Evolutionary conservation across 345 rosid species (phyloP).

Genomic region (Capsella bursapastoris): DNA sequence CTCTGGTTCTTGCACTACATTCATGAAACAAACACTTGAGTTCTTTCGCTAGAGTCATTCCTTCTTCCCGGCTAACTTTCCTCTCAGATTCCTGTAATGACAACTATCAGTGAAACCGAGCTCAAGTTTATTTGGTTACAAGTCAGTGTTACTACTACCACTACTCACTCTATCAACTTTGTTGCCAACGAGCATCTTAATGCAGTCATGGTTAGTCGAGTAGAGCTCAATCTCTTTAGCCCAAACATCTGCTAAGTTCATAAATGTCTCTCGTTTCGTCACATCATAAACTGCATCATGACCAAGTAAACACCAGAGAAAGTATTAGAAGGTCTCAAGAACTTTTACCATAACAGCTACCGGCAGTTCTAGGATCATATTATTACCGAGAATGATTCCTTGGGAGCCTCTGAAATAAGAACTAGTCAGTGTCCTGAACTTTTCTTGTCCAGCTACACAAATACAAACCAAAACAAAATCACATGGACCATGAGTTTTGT

Average conservation of each 20-base stretch:
- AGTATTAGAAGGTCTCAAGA: constrained; percentile 6
- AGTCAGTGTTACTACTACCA: not conserved
- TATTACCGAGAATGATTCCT: constrained; percentile 86
- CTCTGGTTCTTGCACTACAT: constrained; percentile 81
- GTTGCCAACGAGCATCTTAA: constrained; percentile 83
- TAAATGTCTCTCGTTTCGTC: constrained; percentile 78
- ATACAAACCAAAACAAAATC: constrained; percentile 13
- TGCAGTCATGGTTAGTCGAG: constrained; percentile 74
- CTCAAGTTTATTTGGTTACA: constrained; percentile 2
- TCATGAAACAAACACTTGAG: constrained; percentile 78
- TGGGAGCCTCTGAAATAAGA: constrained; percentile 97
- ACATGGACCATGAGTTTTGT: constrained; percentile 7
- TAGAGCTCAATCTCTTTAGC: constrained; percentile 84
- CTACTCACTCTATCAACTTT: constrained; percentile 79
- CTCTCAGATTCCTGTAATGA: constrained; percentile 75
- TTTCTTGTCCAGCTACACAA: constrained; percentile 93
- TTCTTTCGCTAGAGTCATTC: constrained; percentile 72
- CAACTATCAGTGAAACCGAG: constrained; percentile 2
- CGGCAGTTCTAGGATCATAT: not conserved
- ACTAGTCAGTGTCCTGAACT: constrained; percentile 79
- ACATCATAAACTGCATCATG: constrained; percentile 77
- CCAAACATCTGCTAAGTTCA: constrained; percentile 80
- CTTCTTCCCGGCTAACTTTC: constrained; percentile 84
- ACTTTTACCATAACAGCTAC: not conserved
- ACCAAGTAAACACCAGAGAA: constrained; percentile 9